Conservation (phyloP, 352 stramenopile genomes). For the Peronospora belbahrii region DNA sequence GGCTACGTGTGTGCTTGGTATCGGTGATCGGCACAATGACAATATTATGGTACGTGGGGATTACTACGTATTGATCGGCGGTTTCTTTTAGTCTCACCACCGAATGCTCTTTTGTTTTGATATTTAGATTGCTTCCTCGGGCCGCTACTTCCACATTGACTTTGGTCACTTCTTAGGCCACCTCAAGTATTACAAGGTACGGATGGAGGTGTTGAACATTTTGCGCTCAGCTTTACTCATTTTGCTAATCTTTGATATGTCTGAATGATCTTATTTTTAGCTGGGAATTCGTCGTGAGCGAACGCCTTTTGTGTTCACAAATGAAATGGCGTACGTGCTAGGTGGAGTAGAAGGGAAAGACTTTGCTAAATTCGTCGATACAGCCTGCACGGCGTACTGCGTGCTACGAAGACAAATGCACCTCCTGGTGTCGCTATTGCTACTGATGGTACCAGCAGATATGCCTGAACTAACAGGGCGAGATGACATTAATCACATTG, state of each 20-base stretch:
- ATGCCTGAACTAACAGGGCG: conserved; percentile 77
- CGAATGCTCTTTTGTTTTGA: neutral
- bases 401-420: conserved; percentile 83
- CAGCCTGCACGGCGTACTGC: conserved; percentile 63
- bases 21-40: conserved; percentile 93
- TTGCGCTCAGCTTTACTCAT: neutral
- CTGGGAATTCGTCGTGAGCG: conserved; percentile 78
- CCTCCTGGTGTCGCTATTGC: conserved; percentile 70
- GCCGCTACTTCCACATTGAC: conserved; percentile 87
- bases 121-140: conserved; percentile 53
- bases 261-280: conserved; percentile 9
- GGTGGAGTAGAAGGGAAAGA: conserved; percentile 67
- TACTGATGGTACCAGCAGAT: conserved; percentile 83
- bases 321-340: conserved; percentile 83
- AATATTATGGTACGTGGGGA: conserved; percentile 91
- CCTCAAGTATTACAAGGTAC: conserved; percentile 73
- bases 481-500: conserved; percentile 83
- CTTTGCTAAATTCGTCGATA: conserved; percentile 67
- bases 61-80: neutral
- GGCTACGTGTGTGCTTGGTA: conserved; percentile 90
- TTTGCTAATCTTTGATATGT: neutral
- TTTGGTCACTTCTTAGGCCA: conserved; percentile 84
- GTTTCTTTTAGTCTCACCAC: neutral
- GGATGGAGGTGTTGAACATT: neutral
- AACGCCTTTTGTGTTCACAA: conserved; percentile 85